A percentile compares a stretch with the other conserved stretches of the same genome.
These are phyloP conservation scores for Phytophthora multivora DNA, from an alignment of 352 stramenopile genomes.

Conservation along the genomic window DNA sequence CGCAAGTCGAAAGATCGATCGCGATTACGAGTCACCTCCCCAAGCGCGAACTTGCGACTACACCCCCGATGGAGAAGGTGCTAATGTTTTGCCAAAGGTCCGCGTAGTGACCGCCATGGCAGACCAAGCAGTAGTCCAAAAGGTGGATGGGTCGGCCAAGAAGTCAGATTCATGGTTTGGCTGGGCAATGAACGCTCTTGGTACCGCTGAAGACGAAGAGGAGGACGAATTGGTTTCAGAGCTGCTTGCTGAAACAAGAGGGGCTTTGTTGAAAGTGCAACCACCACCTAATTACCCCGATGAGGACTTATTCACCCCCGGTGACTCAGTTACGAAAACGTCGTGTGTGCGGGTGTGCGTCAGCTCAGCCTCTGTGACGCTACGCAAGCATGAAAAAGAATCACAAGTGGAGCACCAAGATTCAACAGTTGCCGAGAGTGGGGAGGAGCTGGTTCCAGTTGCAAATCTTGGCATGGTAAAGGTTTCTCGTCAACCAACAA, in stretches of 20 bases:
- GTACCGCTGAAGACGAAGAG: constrained; percentile 51
- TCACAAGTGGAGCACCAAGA: constrained; percentile 19
- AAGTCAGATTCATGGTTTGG: constrained; percentile 59
- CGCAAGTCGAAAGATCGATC: constrained; percentile 36
- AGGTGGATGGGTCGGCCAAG: constrained; percentile 6
- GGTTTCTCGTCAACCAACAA: constrained; percentile 47
- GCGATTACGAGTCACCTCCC: constrained; percentile 5
- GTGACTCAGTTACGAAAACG: constrained; percentile 30
- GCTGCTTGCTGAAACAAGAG: constrained; percentile 70
- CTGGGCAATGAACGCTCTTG: constrained; percentile 73
- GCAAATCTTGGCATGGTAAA: constrained; percentile 84
- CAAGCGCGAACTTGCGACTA: constrained; percentile 1
- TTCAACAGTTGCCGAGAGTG: constrained; percentile 11
- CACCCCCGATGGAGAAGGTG: neutral
- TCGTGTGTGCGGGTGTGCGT: constrained; percentile 66
- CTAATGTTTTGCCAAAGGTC: neutral
- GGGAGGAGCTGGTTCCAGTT: constrained; percentile 74
- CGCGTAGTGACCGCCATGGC: neutral
- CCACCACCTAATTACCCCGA: constrained; percentile 17
- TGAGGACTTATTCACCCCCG: constrained; percentile 9
- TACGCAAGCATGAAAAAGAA: constrained; percentile 59
- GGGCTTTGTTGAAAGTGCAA: constrained; percentile 44
- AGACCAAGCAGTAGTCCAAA: neutral
- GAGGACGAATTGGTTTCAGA: constrained; percentile 75
- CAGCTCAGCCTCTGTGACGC: constrained; percentile 58